A percentile compares a stretch with the other conserved stretches of the same genome.
phyloP scores from a whole-genome alignment of 352 stramenopile species.

The Discostella stelligera region DNA sequence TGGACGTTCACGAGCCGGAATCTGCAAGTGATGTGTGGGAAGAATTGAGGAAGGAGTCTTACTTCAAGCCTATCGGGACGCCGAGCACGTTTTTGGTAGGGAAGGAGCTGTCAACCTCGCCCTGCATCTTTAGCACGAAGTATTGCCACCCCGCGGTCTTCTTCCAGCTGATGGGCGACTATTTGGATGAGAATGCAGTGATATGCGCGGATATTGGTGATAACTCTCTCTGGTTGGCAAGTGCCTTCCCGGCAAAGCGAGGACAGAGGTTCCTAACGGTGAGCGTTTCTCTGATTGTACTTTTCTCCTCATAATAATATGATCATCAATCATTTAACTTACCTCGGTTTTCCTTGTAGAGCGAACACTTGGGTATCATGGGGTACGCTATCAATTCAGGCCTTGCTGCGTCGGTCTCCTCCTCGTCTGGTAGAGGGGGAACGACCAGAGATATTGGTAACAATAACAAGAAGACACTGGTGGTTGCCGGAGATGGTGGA shows the following conservation, averaged over 20 bases:
- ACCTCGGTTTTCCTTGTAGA: not conserved
- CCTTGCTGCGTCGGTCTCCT: conserved; percentile 21
- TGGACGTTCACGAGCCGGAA: not conserved
- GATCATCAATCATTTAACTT: not conserved
- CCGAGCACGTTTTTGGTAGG: conserved; percentile 8
- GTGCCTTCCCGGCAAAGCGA: conserved; percentile 17
- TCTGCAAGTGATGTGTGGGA: conserved; percentile 11
- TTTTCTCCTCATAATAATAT: not conserved
- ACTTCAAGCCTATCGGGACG: conserved; percentile 1
- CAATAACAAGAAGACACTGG: conserved; percentile 19
- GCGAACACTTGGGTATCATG: conserved; percentile 51
- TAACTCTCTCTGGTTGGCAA: conserved; percentile 39
- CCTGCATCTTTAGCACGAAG: not conserved
- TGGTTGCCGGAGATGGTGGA: conserved; percentile 51
- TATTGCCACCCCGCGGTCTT: conserved; percentile 35
- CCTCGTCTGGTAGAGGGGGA: not conserved
- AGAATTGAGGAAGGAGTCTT: conserved; percentile 4
- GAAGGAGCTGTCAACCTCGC: not conserved
- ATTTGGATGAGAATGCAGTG: conserved; percentile 23
- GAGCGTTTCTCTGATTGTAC: not conserved
- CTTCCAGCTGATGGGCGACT: conserved; percentile 25
- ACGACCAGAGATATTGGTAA: not conserved
- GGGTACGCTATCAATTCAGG: conserved; percentile 50
- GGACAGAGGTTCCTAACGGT: conserved; percentile 42
- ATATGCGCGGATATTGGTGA: conserved; percentile 40